Evolutionary conservation across 2,329 filamentous ascomycete genomes (phyloP).

Genomic region (Coniella vitis): DNA sequence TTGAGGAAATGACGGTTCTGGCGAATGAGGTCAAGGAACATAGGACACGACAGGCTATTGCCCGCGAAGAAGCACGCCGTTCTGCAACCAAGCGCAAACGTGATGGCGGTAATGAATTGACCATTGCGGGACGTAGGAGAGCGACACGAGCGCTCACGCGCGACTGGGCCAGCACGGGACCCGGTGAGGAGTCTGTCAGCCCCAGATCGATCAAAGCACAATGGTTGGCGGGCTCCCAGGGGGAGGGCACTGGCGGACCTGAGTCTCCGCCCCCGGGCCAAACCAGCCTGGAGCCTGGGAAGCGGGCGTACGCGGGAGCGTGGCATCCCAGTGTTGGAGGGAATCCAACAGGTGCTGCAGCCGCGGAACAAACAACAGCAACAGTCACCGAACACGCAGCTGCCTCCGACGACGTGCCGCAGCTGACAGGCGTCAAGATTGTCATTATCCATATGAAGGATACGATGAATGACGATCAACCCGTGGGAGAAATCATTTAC

Average conservation of each 20-base stretch:
- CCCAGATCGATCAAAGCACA: constrained; percentile 37
- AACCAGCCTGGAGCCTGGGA: background rate
- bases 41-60: constrained; percentile 28
- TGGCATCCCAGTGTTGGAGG: no score
- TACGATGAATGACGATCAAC: constrained; percentile 63
- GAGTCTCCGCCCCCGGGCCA: background rate
- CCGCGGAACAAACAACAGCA: no score
- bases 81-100: constrained; percentile 57
- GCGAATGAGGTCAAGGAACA: constrained; percentile 62
- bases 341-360: no score
- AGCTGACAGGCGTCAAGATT: constrained; percentile 67
- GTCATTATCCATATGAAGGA: constrained; percentile 96
- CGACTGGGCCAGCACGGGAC: constrained; percentile 14
- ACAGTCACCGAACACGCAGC: background rate
- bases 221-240: constrained; percentile 8
- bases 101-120: constrained; percentile 30
- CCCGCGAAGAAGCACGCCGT: constrained; percentile 4
- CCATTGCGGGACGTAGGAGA: constrained; percentile 17
- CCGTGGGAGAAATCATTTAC: constrained; percentile 60
- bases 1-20: constrained; percentile 68
- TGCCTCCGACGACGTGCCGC: constrained; percentile 26
- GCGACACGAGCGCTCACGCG: constrained; percentile 19
- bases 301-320: no score
- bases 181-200: constrained; percentile 42
- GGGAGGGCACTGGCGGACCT: background rate